These are phyloP conservation scores for Aspergillus pseudonomiae DNA, from an alignment of 2,329 filamentous ascomycete genomes.

Conservation along the genomic window DNA sequence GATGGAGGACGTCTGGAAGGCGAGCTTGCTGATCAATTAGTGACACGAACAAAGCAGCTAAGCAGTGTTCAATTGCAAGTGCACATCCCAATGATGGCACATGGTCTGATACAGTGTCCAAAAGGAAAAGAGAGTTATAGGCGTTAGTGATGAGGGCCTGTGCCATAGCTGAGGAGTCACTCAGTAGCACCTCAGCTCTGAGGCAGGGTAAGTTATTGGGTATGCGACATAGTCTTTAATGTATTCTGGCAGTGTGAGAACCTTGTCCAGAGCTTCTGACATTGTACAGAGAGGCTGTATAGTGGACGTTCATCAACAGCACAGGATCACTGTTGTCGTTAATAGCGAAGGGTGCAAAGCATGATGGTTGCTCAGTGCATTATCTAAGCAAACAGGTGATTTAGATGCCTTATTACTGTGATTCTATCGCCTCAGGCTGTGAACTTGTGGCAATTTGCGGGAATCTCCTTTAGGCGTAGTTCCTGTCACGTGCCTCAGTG, in stretches of 20 bases:
- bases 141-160: background rate
- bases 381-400: constrained; percentile 24
- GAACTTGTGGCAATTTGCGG: background rate
- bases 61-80: background rate
- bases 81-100: background rate
- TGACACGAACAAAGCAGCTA: background rate
- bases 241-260: background rate
- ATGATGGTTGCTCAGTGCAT: constrained; percentile 19
- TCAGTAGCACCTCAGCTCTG: constrained; percentile 6
- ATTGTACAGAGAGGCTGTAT: constrained; percentile 4
- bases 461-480: constrained; percentile 12
- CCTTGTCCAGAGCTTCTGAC: background rate
- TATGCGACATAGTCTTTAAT: background rate
- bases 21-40: background rate
- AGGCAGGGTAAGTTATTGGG: constrained; percentile 1
- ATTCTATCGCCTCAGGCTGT: constrained; percentile 17
- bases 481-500: constrained; percentile 21
- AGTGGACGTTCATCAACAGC: constrained; percentile 15
- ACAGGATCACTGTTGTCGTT: constrained; percentile 14
- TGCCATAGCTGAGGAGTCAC: constrained; percentile 14
- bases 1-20: constrained; percentile 14
- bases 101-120: background rate
- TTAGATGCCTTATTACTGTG: constrained; percentile 1
- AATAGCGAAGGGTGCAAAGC: constrained; percentile 18
- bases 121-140: background rate